Evolutionary conservation across 257 asterid genomes (phyloP).

Genomic region (Forsythia suspensa): DNA sequence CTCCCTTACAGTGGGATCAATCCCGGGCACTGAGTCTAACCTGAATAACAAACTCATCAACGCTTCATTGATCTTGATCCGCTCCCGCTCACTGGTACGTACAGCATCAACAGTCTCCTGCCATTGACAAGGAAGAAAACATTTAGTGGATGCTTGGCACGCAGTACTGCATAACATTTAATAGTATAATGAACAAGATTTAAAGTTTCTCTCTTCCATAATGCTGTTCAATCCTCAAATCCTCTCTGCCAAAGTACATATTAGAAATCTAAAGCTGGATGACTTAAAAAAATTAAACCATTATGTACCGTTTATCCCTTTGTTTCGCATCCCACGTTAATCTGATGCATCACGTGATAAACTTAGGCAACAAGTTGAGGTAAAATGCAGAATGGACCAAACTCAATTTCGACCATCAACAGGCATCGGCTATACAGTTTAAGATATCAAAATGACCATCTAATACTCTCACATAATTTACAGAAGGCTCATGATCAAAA

Average conservation of each 20-base stretch:
- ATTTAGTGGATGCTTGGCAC: neutral
- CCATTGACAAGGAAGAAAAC: conserved; percentile 8
- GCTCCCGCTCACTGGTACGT: conserved; percentile 62
- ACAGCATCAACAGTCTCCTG: conserved; percentile 98
- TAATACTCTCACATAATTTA: neutral
- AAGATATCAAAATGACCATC: neutral
- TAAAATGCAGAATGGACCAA: neutral
- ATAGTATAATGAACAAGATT: no score
- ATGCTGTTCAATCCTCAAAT: neutral
- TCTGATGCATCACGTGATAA: neutral
- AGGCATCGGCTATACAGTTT: neutral
- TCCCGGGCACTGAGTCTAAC: conserved; percentile 92
- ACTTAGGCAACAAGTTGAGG: neutral
- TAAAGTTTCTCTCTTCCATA: neutral
- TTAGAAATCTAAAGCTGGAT: no score
- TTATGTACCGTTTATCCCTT: neutral
- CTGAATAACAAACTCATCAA: conserved; percentile 66
- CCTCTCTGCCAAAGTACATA: neutral
- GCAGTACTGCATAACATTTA: neutral
- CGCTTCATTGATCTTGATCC: conserved; percentile 78
- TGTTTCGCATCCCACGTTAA: neutral
- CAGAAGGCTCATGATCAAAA: neutral
- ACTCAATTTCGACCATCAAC: neutral
- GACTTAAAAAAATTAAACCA: neutral
- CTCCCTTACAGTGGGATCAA: conserved; percentile 78